phyloP scores from a whole-genome alignment of 805 yeast genomes.

The Candida cerambycidarum region DNA sequence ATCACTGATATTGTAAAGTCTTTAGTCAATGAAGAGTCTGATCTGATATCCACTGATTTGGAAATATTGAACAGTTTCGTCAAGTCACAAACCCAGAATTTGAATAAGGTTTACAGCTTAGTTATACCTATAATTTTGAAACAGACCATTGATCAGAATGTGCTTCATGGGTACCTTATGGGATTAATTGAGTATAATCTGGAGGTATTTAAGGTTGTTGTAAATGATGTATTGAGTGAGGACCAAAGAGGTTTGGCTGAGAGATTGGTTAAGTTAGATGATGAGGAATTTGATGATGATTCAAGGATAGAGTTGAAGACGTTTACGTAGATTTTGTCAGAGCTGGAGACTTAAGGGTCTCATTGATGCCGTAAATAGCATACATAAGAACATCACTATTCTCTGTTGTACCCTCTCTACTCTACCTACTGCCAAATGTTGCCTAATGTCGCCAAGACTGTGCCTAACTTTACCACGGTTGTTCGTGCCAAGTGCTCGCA shows the following conservation, averaged over 20 bases:
- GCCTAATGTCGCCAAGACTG: no score
- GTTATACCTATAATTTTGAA: slow-evolving; percentile 39
- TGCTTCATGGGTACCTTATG: slow-evolving; percentile 48
- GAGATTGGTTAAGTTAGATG: slow-evolving; percentile 36
- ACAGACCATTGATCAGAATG: slow-evolving; percentile 24
- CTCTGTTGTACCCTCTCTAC: no score
- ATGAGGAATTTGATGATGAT: slow-evolving; percentile 11
- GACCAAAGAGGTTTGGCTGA: slow-evolving; percentile 45
- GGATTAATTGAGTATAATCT: slow-evolving; percentile 47
- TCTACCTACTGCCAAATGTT: no score
- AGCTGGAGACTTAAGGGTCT: no score
- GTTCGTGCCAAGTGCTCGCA: no score
- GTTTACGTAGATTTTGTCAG: slow-evolving; percentile 17
- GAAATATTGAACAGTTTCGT: slow-evolving; percentile 32
- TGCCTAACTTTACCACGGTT: no score
- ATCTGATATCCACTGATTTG: no score
- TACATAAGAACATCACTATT: no score
- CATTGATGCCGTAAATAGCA: no score
- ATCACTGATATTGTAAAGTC: slow-evolving; percentile 45
- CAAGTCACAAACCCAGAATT: slow-evolving; percentile 28
- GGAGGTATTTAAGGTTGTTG: slow-evolving; percentile 47
- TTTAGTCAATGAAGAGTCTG: slow-evolving; percentile 19
- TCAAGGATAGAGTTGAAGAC: slow-evolving; percentile 22
- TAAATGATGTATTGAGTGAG: slow-evolving; percentile 35
- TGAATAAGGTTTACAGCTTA: slow-evolving; percentile 30